These are phyloP conservation scores for Diaporthe velutina DNA, from an alignment of 2,329 filamentous ascomycete species.

Conservation along the genomic window DNA sequence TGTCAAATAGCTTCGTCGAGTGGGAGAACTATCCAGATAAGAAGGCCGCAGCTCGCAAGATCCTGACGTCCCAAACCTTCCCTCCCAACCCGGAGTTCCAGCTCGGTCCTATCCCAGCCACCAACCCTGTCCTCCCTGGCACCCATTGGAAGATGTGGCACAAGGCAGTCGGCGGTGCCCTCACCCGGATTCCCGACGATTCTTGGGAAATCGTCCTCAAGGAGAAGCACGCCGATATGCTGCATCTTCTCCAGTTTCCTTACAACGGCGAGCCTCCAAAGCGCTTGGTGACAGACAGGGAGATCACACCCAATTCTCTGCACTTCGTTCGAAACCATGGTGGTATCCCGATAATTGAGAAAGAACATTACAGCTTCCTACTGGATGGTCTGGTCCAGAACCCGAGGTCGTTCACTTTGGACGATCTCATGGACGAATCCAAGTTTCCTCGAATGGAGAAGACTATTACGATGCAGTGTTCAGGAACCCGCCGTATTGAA, in stretches of 20 bases:
- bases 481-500: slow-evolving; percentile 1
- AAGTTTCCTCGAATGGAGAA: not conserved
- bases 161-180: slow-evolving; percentile 5
- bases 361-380: slow-evolving; percentile 13
- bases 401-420: slow-evolving; percentile 2
- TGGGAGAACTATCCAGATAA: slow-evolving; percentile 4
- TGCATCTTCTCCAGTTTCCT: not conserved
- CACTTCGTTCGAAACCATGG: slow-evolving; percentile 13
- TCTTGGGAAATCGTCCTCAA: not conserved
- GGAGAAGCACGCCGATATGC: slow-evolving; percentile 6
- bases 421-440: slow-evolving; percentile 8
- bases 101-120: slow-evolving; percentile 10
- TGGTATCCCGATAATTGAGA: slow-evolving; percentile 3
- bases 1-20: not conserved
- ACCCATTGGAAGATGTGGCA: slow-evolving; percentile 17
- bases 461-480: slow-evolving; percentile 12
- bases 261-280: slow-evolving; percentile 13
- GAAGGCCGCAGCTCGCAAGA: slow-evolving; percentile 5
- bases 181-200: not conserved
- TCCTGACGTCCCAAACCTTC: slow-evolving; percentile 6
- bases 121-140: slow-evolving; percentile 10
- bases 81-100: not conserved
- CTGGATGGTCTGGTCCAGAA: not conserved
- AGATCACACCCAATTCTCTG: not conserved
- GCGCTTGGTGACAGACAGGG: not conserved